phyloP scores from a whole-genome alignment of 108 stramenopile species.

The Epithemia pelagica region DNA sequence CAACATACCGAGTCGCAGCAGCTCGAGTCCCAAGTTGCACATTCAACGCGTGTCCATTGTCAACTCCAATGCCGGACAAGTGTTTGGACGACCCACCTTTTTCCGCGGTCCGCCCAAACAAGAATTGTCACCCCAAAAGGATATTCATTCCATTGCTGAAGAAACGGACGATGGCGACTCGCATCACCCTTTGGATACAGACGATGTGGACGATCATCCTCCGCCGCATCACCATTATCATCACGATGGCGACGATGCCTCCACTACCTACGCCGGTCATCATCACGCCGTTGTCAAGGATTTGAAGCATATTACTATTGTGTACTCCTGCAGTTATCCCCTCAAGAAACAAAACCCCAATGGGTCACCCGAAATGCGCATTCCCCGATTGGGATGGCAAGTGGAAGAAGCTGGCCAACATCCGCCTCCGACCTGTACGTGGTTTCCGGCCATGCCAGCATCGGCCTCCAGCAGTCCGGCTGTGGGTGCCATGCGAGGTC shows the following conservation, averaged over 20 bases:
- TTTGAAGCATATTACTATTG: constrained; percentile 6
- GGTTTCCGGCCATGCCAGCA: constrained; percentile 17
- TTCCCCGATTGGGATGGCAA: constrained; percentile 25
- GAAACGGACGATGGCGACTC: background rate
- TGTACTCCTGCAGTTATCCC: constrained; percentile 24
- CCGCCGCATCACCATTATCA: background rate
- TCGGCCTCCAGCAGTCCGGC: background rate
- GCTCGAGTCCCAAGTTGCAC: constrained; percentile 2
- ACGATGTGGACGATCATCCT: constrained; percentile 10
- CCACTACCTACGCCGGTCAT: constrained; percentile 5
- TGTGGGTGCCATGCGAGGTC: background rate
- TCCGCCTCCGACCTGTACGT: constrained; percentile 17
- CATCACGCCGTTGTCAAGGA: background rate
- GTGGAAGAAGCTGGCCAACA: constrained; percentile 16
- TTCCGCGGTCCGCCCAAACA: constrained; percentile 10
- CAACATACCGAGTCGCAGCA: background rate
- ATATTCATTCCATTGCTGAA: constrained; percentile 3
- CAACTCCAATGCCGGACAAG: constrained; percentile 20
- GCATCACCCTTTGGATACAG: constrained; percentile 3
- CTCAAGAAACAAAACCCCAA: background rate
- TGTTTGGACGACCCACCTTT: constrained; percentile 21
- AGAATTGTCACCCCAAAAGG: background rate
- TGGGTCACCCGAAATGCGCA: constrained; percentile 10
- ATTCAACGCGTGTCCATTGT: constrained; percentile 23
- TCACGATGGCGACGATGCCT: constrained; percentile 10